phyloP scores from a whole-genome alignment of 2,329 filamentous ascomycete genomes.

The Chaetomium globosum region DNA sequence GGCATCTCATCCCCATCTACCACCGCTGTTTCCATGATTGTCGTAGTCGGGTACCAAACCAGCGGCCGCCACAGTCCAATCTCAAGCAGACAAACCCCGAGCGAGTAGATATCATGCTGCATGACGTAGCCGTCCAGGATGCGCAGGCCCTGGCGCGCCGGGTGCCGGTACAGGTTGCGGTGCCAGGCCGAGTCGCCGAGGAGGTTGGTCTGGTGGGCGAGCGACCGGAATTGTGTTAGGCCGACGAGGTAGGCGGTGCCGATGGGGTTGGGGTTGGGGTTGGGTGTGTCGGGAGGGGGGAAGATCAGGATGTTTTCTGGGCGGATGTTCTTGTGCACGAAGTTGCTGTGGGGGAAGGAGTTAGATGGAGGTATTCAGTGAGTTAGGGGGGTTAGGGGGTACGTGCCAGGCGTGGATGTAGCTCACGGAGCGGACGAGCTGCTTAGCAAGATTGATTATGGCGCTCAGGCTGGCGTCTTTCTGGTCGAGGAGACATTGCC shows the following conservation, averaged over 20 bases:
- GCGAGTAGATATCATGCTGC: constrained; percentile 31
- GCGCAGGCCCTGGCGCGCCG: constrained; percentile 13
- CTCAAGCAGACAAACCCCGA: constrained; percentile 31
- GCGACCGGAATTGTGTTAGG: constrained; percentile 15
- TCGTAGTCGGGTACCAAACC: constrained; percentile 16
- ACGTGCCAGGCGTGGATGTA: constrained; percentile 24
- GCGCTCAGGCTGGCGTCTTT: neutral
- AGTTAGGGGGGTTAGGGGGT: too few relatives aligned
- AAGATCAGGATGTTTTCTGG: constrained; percentile 29
- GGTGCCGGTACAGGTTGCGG: constrained; percentile 29
- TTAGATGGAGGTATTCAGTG: too few relatives aligned
- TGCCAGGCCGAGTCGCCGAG: constrained; percentile 19
- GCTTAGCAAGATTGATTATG: constrained; percentile 16
- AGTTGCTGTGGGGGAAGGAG: constrained; percentile 2
- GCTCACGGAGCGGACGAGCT: constrained; percentile 21
- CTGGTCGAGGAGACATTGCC: constrained; percentile 1
- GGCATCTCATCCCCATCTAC: too few relatives aligned
- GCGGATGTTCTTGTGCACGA: constrained; percentile 35
- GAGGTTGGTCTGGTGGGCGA: constrained; percentile 9
- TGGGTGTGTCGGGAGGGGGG: neutral
- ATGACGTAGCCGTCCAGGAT: constrained; percentile 20
- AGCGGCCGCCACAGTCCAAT: constrained; percentile 28
- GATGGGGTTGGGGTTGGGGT: neutral
- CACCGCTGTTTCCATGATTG: neutral
- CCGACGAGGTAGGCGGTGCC: constrained; percentile 22